phyloP scores from a whole-genome alignment of 2,329 filamentous ascomycete species.

The Alternaria alternata region DNA sequence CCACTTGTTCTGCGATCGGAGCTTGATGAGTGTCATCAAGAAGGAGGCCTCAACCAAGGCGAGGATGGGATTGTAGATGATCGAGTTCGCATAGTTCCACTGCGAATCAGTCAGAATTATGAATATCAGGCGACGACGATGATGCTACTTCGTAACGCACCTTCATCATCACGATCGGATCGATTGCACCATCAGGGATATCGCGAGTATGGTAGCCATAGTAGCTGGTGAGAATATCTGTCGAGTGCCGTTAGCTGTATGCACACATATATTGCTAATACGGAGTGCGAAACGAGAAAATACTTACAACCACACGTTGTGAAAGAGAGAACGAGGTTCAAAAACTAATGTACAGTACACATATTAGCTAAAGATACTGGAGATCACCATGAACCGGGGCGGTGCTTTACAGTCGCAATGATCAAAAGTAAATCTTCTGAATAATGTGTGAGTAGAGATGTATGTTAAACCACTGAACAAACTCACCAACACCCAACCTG shows the following conservation, averaged over 20 bases:
- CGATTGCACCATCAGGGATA: conserved; percentile 22
- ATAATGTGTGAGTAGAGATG: background rate
- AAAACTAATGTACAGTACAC: background rate
- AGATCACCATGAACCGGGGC: background rate
- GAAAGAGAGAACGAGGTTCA: conserved; percentile 17
- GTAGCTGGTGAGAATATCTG: conserved; percentile 16
- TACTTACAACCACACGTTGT: conserved; percentile 17
- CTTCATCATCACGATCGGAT: conserved; percentile 17
- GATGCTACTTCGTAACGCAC: background rate
- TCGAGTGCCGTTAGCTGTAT: background rate
- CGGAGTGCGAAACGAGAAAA: background rate
- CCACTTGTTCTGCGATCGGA: conserved; percentile 23
- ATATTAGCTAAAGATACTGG: background rate
- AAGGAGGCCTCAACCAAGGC: conserved; percentile 30
- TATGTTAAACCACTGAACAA: background rate
- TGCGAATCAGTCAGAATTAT: background rate
- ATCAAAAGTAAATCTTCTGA: conserved; percentile 14
- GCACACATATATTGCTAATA: background rate
- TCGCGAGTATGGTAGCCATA: conserved; percentile 26
- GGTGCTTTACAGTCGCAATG: conserved; percentile 11
- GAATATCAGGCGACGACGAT: background rate
- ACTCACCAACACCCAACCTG: conserved; percentile 6
- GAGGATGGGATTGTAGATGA: conserved; percentile 33
- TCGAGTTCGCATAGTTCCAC: conserved; percentile 25
- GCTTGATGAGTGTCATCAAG: conserved; percentile 28